These are phyloP conservation scores for Saccharomycopsis guyanensis DNA, from an alignment of 805 yeast species.

Conservation along the genomic window DNA sequence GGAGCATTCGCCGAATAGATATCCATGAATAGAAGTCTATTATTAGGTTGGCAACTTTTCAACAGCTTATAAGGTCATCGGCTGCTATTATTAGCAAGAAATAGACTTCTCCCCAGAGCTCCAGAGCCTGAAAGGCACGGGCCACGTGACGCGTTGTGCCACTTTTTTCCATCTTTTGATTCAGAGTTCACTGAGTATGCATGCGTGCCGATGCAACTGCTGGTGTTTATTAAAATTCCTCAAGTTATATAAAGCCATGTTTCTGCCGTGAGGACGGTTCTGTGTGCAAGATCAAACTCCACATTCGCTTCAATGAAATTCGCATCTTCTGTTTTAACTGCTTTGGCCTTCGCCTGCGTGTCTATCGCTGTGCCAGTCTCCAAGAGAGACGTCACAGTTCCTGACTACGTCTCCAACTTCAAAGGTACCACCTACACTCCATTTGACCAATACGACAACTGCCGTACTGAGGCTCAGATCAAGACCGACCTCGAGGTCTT, in stretches of 20 bases:
- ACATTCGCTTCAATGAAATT: too few species aligned
- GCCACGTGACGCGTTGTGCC: neutral
- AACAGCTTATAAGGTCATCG: too few species aligned
- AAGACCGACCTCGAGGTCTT: conserved; percentile 39
- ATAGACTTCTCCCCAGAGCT: too few species aligned
- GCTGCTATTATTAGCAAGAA: too few species aligned
- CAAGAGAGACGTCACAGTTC: conserved; percentile 15
- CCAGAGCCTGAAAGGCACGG: too few species aligned
- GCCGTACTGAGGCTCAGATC: conserved; percentile 43
- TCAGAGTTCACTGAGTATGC: neutral
- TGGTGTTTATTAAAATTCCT: too few species aligned
- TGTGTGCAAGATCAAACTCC: too few species aligned
- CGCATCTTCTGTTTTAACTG: conserved; percentile 1
- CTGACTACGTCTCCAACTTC: conserved; percentile 13
- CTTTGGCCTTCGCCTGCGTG: conserved; percentile 7
- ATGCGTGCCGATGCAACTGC: neutral
- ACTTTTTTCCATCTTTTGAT: neutral
- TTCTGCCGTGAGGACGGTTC: too few species aligned
- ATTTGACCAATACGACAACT: conserved; percentile 45
- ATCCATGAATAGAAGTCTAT: too few species aligned
- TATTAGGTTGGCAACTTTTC: too few species aligned
- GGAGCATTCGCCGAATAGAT: too few species aligned
- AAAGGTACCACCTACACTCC: conserved; percentile 68
- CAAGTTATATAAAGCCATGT: too few species aligned
- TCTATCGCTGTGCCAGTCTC: conserved; percentile 3